A percentile compares a stretch with the other conserved stretches of the same genome.
Conservation (phyloP, 495 filamentous ascomycete genomes). For the Bacidia rubella region DNA sequence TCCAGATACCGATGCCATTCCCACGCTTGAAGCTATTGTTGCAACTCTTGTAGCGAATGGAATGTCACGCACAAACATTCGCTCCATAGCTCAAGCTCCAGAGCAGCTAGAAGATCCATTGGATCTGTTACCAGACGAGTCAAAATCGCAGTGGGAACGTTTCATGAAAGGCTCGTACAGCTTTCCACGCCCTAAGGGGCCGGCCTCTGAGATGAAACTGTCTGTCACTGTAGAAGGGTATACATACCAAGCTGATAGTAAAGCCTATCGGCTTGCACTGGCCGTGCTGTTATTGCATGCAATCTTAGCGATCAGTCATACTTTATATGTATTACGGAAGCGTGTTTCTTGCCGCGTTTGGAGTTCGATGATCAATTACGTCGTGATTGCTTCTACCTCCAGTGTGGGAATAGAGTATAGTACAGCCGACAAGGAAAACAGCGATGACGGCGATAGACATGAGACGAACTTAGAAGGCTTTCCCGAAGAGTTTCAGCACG, state of each 20-base stretch:
- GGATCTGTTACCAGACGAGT: constrained; percentile 1
- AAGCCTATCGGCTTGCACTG: constrained; percentile 10
- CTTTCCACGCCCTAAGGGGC: constrained; percentile 5
- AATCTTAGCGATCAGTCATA: constrained; percentile 7
- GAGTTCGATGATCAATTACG: background rate
- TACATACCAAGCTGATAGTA: constrained; percentile 7
- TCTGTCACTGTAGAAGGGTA: constrained; percentile 5
- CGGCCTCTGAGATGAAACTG: constrained; percentile 1
- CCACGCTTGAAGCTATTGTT: constrained; percentile 1
- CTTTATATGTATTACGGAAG: constrained; percentile 1
- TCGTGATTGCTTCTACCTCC: constrained; percentile 3
- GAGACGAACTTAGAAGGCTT: background rate
- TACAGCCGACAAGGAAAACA: background rate
- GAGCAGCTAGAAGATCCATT: constrained; percentile 1
- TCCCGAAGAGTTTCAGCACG: constrained; percentile 1
- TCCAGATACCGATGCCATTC: background rate
- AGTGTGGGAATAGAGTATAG: background rate
- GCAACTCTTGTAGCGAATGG: constrained; percentile 9
- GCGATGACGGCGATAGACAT: background rate
- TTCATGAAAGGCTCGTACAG: constrained; percentile 2
- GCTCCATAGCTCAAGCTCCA: background rate
- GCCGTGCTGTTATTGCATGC: constrained; percentile 9
- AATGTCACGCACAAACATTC: constrained; percentile 6
- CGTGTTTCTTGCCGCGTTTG: constrained; percentile 8
- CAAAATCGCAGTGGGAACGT: background rate